These are phyloP conservation scores for Perkinsus chesapeaki DNA, from an alignment of 169 alveolate genomes.

Conservation along the genomic window DNA sequence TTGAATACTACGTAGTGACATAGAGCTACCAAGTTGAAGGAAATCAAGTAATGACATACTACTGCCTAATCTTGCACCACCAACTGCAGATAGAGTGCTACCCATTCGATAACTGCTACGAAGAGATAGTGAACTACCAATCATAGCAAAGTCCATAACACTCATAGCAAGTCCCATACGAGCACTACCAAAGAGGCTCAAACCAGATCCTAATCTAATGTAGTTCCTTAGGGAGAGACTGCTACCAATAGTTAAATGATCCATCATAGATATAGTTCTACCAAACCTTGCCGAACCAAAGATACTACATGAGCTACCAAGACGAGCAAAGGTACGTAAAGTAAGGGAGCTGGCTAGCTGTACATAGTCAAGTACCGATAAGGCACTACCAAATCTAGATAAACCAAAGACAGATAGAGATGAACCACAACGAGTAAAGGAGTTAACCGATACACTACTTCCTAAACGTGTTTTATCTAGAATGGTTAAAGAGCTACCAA, in stretches of 20 bases:
- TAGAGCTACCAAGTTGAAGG: neutral
- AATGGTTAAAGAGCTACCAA: neutral
- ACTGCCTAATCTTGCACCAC: neutral
- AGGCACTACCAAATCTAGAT: neutral
- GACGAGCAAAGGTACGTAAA: neutral
- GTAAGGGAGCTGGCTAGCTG: neutral
- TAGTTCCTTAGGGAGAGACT: neutral
- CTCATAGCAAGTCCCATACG: neutral
- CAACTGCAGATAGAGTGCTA: neutral
- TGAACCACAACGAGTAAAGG: slow-evolving; percentile 8
- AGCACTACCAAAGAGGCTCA: slow-evolving; percentile 16
- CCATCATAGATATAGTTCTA: neutral
- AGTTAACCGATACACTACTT: neutral
- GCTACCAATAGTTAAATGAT: slow-evolving; percentile 12
- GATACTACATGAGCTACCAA: neutral
- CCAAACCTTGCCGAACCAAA: neutral
- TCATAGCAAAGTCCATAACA: slow-evolving; percentile 16
- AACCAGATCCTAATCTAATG: neutral
- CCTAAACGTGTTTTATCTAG: neutral
- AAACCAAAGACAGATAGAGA: neutral
- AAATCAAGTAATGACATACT: neutral
- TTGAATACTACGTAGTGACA: slow-evolving; percentile 13
- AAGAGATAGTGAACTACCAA: neutral
- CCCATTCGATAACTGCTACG: neutral
- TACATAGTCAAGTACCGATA: neutral